Base-by-base conservation (phyloP, 345 rosid species). In the Iberis pinnata region DNA sequence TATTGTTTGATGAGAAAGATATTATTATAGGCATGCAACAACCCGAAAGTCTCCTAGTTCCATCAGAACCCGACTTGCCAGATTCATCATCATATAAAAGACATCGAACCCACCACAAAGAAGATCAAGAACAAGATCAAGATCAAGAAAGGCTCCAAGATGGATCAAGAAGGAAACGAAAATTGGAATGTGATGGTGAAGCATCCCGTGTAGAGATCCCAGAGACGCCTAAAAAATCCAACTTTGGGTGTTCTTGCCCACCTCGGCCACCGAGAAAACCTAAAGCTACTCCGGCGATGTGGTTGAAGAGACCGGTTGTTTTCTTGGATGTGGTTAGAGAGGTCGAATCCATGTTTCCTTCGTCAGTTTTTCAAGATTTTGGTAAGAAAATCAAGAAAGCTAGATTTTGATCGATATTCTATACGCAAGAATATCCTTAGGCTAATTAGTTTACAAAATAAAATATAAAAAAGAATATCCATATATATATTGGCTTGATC, bases 251-350 rank as follows among this genome's bases (percentile, higher is more conserved):
- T 67, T 44, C n/a, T 59, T 9, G 39, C 27, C 65, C 43, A 12
- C 94, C 94, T 29, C 80, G 82, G 38, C 80, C 94, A 9, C 96
- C 96, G 18, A 78, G 72, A 56, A 87, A 87, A 59, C 85, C 79
- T 14, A 81, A 78, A 71, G 33, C 82, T 6, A 35, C 17, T 16
- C 75, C 79, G 16, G 67, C 70, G 16, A 36, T 33, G 29, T 53
- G 51, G 55, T 22, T 26, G 44, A 53, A 44, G 52, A 64, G 70
- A 56, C 47, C 63, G 16, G 45, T 75, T 52, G 53, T 55, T 18
- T 54, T 86, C 3, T 70, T 78, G 39, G 87, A 85, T 75, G 73
- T 85, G 33, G 74, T 87, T 10, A 75, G 72, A 62, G 95, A 85
- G 64, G 77, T 80, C 10, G 87, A 76, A 43, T 75, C 82, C 47